Conservation (phyloP, 23 red algal species). For the Gracilaria caudata region DNA sequence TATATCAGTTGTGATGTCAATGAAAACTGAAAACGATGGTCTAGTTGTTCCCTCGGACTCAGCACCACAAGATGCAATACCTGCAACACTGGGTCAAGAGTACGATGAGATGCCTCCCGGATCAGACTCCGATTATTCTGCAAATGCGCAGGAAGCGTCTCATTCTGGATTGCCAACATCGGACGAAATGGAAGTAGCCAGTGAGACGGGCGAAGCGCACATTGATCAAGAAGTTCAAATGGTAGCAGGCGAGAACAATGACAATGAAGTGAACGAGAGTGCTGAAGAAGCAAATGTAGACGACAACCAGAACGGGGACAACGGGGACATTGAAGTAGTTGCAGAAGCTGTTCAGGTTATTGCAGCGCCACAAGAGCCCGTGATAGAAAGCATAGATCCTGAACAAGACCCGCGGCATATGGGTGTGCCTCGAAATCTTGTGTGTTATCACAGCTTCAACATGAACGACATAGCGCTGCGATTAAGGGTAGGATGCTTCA, state of each 20-base stretch:
- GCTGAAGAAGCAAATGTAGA: background rate
- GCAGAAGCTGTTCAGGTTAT: background rate
- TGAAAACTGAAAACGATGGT: background rate
- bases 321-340: background rate
- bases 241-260: background rate
- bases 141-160: background rate
- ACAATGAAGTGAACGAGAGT: background rate
- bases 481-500: slow-evolving; percentile 38
- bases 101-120: slow-evolving; percentile 19
- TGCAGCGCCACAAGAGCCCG: background rate
- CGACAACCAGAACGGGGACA: background rate
- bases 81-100: slow-evolving; percentile 8
- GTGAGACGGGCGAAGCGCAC: background rate
- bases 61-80: background rate
- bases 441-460: slow-evolving; percentile 59
- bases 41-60: background rate
- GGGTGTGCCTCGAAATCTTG: slow-evolving; percentile 48
- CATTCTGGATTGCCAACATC: background rate
- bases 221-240: background rate
- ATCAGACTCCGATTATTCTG: slow-evolving; percentile 4
- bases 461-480: slow-evolving; percentile 50
- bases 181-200: background rate
- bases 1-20: slow-evolving; percentile 2
- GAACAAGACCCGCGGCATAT: slow-evolving; percentile 13
- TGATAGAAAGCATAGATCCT: slow-evolving; percentile 3